phyloP scores from a whole-genome alignment of 768 basidiomycete genomes.

The Hortiboletus flavorubellus region DNA sequence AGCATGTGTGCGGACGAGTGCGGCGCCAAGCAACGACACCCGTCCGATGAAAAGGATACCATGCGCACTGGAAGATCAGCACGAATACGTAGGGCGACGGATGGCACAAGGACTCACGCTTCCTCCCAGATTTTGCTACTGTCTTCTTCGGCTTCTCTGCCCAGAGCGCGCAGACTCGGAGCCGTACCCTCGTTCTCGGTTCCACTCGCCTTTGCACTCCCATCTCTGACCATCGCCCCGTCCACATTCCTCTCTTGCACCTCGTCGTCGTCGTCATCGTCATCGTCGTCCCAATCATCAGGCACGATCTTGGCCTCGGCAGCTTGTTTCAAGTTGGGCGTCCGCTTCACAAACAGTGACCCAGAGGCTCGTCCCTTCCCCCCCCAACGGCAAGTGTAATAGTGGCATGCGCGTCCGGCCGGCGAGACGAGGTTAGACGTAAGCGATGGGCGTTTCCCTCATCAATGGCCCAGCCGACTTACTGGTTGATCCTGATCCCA shows the following conservation, averaged over 20 bases:
- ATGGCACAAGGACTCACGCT: constrained; percentile 48
- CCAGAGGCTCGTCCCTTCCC: not conserved
- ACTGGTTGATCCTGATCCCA: constrained; percentile 22
- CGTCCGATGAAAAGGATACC: not conserved
- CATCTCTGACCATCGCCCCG: too few relatives aligned
- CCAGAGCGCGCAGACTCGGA: not conserved
- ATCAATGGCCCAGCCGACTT: not conserved
- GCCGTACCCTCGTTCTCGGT: not conserved
- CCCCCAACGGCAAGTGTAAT: not conserved
- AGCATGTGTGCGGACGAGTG: not conserved
- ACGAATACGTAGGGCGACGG: constrained; percentile 1
- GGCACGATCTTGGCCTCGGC: constrained; percentile 21
- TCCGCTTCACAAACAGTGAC: not conserved
- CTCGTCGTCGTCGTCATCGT: constrained; percentile 38
- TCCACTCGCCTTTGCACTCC: not conserved
- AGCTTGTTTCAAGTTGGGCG: not conserved
- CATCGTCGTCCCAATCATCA: constrained; percentile 56
- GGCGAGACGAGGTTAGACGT: constrained; percentile 1
- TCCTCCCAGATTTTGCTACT: constrained; percentile 63
- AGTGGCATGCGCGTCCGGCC: not conserved
- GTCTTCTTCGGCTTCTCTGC: constrained; percentile 9
- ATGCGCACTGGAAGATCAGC: constrained; percentile 14
- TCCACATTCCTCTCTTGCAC: not conserved
- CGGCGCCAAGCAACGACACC: not conserved
- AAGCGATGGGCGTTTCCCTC: constrained; percentile 10